Conservation (phyloP, 2,329 filamentous ascomycete genomes). For the Pestalotiopsis sp. region DNA sequence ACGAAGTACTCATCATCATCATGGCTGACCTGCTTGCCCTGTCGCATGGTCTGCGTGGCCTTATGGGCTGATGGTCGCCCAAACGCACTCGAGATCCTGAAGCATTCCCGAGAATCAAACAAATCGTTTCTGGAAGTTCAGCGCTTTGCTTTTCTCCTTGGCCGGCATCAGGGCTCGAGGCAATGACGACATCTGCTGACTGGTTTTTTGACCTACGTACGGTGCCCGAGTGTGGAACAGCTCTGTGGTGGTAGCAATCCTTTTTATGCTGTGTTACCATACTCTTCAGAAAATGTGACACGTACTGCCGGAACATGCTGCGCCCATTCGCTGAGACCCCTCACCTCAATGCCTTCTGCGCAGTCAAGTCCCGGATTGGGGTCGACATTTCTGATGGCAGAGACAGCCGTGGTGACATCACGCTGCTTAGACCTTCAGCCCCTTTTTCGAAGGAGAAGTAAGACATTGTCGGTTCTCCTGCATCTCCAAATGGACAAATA, state of each 20-base stretch:
- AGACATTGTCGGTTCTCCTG: not conserved
- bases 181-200: slow-evolving; percentile 7
- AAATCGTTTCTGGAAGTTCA: not conserved
- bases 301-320: not conserved
- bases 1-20: not conserved
- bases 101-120: not conserved
- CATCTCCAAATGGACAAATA: not conserved
- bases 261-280: slow-evolving; percentile 1
- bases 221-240: not conserved
- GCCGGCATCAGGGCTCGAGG: not conserved
- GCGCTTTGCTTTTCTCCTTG: not conserved
- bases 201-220: not conserved
- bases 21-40: not conserved
- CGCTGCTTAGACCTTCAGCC: not conserved
- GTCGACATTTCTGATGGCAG: not conserved
- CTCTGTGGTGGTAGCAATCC: not conserved
- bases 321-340: not conserved
- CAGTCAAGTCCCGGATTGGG: not conserved
- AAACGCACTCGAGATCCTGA: not conserved
- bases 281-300: not conserved
- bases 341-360: not conserved
- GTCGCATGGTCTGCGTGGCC: not conserved
- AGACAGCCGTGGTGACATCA: not conserved
- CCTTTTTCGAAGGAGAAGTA: not conserved
- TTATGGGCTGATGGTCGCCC: not conserved